Evolutionary conservation across 768 basidiomycete species (phyloP), one percentile per base, ranked within the genome.

Genomic region (Auricularia sp.): DNA sequence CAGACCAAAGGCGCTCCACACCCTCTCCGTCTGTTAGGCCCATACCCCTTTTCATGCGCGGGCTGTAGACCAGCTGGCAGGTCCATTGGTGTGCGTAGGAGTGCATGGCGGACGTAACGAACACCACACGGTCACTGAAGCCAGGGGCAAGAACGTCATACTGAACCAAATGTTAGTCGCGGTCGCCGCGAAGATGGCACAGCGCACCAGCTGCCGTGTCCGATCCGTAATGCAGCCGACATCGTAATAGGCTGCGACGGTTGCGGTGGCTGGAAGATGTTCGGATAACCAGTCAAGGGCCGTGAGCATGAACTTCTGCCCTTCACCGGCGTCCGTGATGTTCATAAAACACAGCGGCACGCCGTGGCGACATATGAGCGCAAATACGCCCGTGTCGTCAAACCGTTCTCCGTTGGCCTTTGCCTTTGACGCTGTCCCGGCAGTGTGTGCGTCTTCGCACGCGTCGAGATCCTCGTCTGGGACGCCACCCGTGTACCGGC

Each of bases 1-100:
- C 78, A 79, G 0, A 77, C 74, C 0, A 80, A 66, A 0, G 73
- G 74, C 75, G 80, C 79, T 44, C 77, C 61, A 0, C 78, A 37
- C 65, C 62, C 18, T 65, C 24, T 8, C 76, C 2, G 69, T 71
- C 42, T 75, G 72, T 45, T 77, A 72, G 62, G 75, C 77, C 21
- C 65, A 65, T 8, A 70, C 68, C 18, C 54, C 0, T 75, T 75
- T 3, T 71, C 70, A 45, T 79, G 69, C 1, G 77, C 75, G 0
- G 78, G 72, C 21, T 37, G 35, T 37, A 68, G 56, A 68, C 69
- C 1, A 0, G 62, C 62, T 45, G 13, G 44, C 58, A 6, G 3
- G 56, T 4, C 35, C 65, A 64, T 63, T 2, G 35, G 13, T n/a
- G 70, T 66, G 65, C 62, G 68, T 61, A 71, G 63, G 54, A 44